Evolutionary conservation across 208 protist species (phyloP).

Genomic region (Herpetomonas samuelpessoai): DNA sequence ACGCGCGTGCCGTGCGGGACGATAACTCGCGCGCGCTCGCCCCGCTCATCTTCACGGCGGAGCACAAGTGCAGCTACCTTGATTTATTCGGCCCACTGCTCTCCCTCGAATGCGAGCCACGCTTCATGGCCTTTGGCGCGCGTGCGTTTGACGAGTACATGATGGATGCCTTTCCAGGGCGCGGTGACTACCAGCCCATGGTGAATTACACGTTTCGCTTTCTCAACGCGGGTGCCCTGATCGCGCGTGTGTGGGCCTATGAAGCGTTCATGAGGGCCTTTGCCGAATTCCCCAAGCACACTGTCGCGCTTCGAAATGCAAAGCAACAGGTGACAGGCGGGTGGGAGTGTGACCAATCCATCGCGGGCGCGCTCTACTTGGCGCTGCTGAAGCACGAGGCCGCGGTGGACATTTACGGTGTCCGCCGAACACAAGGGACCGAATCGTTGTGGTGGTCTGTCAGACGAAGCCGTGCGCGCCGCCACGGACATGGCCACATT

Average conservation of each 20-base stretch:
- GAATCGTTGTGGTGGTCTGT: too few species aligned
- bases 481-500: too few species aligned
- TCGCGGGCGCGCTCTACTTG: neutral
- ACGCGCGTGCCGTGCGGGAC: neutral
- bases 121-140: neutral
- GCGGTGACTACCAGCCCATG: neutral
- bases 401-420: neutral
- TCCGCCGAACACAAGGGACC: too few species aligned
- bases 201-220: neutral
- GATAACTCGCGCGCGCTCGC: neutral
- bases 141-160: neutral
- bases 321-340: neutral
- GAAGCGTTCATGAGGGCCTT: conserved; percentile 5
- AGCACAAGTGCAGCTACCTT: neutral
- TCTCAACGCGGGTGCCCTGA: conserved; percentile 12
- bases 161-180: neutral
- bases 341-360: conserved; percentile 6
- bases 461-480: too few species aligned
- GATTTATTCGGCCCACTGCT: neutral
- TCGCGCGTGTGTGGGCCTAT: conserved; percentile 16
- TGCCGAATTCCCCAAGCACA: conserved; percentile 1
- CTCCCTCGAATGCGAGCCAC: neutral
- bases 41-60: neutral
- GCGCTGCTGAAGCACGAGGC: neutral
- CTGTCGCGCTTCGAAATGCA: neutral